phyloP scores from a whole-genome alignment of 768 basidiomycete genomes.

The Termitomyces sp. region DNA sequence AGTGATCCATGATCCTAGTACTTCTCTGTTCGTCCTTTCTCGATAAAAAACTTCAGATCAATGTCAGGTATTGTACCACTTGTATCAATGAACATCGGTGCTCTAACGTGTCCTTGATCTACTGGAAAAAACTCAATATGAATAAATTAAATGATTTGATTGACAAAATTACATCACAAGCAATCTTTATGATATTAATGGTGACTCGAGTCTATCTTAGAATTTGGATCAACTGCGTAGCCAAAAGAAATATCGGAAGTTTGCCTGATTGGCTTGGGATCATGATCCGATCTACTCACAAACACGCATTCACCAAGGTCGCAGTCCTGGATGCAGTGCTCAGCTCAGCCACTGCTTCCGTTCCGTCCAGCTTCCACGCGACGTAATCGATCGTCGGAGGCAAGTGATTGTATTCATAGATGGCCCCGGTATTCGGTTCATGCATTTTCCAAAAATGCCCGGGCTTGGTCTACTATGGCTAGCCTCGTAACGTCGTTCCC shows the following conservation, averaged over 20 bases:
- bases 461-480: not conserved
- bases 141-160: not conserved
- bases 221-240: not conserved
- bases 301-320: constrained; percentile 8
- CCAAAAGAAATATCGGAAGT: not conserved
- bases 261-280: not conserved
- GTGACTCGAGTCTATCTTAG: not conserved
- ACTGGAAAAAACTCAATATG: not conserved
- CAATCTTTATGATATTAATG: not conserved
- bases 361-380: constrained; percentile 9
- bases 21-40: not conserved
- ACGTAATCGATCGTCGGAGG: constrained; percentile 3
- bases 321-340: constrained; percentile 5
- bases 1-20: not conserved
- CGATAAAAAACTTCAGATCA: not conserved
- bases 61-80: not conserved
- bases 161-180: not conserved
- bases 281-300: constrained; percentile 5
- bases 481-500: not conserved
- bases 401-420: not conserved
- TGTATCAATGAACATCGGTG: not conserved
- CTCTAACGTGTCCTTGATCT: not conserved
- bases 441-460: not conserved
- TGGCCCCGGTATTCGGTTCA: not conserved
- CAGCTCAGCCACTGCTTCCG: constrained; percentile 2